phyloP scores from a whole-genome alignment of 2,329 filamentous ascomycete species.

The Fusarium udum region DNA sequence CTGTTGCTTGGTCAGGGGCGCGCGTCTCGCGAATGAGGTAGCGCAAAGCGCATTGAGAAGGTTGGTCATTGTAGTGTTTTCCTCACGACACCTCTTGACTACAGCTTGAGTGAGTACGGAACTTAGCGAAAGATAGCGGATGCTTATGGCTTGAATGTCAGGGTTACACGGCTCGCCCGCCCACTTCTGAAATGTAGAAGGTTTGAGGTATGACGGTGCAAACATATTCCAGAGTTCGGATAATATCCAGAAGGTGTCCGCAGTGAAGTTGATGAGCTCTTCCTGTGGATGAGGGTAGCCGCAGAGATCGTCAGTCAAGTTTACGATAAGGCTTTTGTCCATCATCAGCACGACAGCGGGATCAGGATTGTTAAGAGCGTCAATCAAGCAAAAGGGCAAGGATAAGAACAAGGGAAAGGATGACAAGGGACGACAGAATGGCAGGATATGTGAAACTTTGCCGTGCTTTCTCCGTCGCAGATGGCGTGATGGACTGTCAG shows the following conservation, averaged over 20 bases:
- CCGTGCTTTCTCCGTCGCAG: neutral
- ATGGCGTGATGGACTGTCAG: neutral
- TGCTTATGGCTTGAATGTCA: neutral
- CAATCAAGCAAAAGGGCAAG: too few relatives aligned
- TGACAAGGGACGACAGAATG: too few relatives aligned
- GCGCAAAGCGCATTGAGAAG: neutral
- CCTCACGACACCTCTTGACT: neutral
- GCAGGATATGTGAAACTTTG: neutral
- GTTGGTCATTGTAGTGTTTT: neutral
- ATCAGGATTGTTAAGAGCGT: neutral
- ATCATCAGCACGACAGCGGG: neutral
- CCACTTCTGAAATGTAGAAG: neutral
- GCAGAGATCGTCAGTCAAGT: neutral
- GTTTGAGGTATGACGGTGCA: neutral
- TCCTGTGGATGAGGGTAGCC: neutral
- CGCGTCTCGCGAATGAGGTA: neutral
- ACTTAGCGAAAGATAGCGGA: neutral
- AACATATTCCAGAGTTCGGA: neutral
- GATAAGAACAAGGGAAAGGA: too few relatives aligned
- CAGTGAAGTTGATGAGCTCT: neutral
- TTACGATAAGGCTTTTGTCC: neutral
- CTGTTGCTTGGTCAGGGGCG: neutral
- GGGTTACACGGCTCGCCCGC: neutral
- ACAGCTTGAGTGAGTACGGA: neutral
- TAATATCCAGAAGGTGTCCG: neutral